Conservation (phyloP, 1,284 basidiomycete genomes). For the Spongiforma sp. region DNA sequence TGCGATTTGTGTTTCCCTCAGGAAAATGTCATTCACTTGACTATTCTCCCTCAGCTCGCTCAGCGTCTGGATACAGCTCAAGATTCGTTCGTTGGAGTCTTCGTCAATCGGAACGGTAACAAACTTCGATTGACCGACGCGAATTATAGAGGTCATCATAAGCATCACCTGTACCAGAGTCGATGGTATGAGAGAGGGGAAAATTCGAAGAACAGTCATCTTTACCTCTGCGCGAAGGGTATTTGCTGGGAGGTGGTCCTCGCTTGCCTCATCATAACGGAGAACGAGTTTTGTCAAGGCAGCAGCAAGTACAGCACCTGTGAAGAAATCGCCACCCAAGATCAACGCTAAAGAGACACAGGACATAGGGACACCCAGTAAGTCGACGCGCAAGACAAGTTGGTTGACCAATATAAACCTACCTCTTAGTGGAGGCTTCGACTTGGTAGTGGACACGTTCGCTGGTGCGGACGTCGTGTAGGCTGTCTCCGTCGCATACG, state of each 20-base stretch:
- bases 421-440: slow-evolving; percentile 92
- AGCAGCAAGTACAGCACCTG: slow-evolving; percentile 87
- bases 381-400: no score
- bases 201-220: slow-evolving; percentile 1
- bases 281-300: slow-evolving; percentile 94
- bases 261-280: slow-evolving; percentile 71
- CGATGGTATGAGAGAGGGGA: background rate
- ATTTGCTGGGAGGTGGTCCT: slow-evolving; percentile 68
- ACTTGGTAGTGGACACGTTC: slow-evolving; percentile 81
- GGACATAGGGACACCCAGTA: no score
- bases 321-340: slow-evolving; percentile 97
- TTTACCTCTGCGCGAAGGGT: slow-evolving; percentile 84
- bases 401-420: background rate
- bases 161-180: slow-evolving; percentile 79
- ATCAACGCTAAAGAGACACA: slow-evolving; percentile 69
- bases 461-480: slow-evolving; percentile 76
- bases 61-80: slow-evolving; percentile 95
- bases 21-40: slow-evolving; percentile 84
- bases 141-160: slow-evolving; percentile 97
- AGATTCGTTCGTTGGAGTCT: slow-evolving; percentile 96
- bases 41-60: slow-evolving; percentile 72
- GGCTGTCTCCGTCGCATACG: slow-evolving; percentile 97
- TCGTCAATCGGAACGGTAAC: slow-evolving; percentile 95
- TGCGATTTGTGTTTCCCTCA: slow-evolving; percentile 91
- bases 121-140: slow-evolving; percentile 97